A percentile compares a stretch with the other conserved stretches of the same genome.
phyloP scores from a whole-genome alignment of 192 early-diverging fungal species.

The Coemansia sp. region DNA sequence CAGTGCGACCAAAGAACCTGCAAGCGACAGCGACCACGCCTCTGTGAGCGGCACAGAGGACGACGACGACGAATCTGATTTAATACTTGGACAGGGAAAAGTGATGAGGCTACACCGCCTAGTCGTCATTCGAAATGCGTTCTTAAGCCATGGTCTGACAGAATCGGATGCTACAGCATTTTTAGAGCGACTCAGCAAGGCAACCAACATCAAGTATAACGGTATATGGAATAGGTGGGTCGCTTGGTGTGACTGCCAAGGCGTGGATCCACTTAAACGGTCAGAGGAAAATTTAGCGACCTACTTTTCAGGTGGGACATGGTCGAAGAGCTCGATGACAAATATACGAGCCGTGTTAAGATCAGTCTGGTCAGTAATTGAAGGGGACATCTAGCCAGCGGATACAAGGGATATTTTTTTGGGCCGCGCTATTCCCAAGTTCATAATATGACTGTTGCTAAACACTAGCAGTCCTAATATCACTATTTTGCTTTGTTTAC shows the following conservation, averaged over 20 bases:
- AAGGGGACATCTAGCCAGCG: not conserved
- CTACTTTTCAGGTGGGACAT: not conserved
- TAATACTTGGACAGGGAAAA: not conserved
- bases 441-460: no score
- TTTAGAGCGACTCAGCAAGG: not conserved
- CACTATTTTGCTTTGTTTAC: no score
- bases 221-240: not conserved
- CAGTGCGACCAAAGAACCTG: not conserved
- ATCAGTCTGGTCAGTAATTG: not conserved
- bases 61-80: not conserved
- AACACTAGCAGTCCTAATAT: no score
- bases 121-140: not conserved
- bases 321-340: not conserved
- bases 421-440: not conserved
- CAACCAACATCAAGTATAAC: not conserved
- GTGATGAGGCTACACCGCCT: not conserved
- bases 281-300: not conserved
- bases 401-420: not conserved
- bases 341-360: not conserved
- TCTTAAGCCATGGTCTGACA: not conserved
- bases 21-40: not conserved
- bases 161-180: not conserved
- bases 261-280: not conserved
- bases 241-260: not conserved
- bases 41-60: not conserved